Conservation (phyloP, 768 basidiomycete species). For the Clathrus columnatus region DNA sequence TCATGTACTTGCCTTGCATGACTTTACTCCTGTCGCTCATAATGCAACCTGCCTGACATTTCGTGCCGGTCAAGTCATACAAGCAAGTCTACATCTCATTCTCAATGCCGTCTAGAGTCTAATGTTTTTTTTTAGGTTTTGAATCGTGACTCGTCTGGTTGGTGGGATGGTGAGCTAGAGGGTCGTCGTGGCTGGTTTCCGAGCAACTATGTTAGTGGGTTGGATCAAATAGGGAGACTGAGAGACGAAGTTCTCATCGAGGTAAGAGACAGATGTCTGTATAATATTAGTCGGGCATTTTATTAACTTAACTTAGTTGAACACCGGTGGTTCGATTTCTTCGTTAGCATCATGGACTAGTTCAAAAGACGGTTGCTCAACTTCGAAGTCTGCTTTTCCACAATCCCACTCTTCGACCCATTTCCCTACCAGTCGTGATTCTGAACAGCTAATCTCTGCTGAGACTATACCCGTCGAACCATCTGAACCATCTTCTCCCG, state of each 20-base stretch:
- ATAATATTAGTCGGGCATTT: not conserved
- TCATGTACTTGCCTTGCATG: conserved; percentile 83
- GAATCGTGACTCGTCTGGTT: conserved; percentile 79
- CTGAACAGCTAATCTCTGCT: not conserved
- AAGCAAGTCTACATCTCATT: not conserved
- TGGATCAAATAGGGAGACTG: conserved; percentile 8
- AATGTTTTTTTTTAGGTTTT: conserved; percentile 58
- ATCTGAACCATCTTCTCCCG: not conserved
- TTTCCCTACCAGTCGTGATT: not conserved
- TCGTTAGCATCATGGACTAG: conserved; percentile 9
- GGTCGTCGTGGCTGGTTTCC: conserved; percentile 95
- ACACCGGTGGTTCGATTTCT: not conserved
- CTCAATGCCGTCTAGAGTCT: not conserved
- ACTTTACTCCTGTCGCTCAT: conserved; percentile 66
- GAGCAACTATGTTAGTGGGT: conserved; percentile 81
- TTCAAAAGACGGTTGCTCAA: not conserved
- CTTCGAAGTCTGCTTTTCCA: not conserved
- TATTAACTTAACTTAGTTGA: not conserved
- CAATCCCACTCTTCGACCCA: not conserved
- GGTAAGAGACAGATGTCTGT: not conserved
- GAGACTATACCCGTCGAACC: not conserved
- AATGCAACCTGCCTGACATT: conserved; percentile 82
- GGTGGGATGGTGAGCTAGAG: conserved; percentile 98
- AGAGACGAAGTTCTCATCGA: conserved; percentile 8
- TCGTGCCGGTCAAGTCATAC: conserved; percentile 70